These are phyloP conservation scores for Aspergillus spinulosporus DNA, from an alignment of 2,329 filamentous ascomycete genomes.

Conservation along the genomic window DNA sequence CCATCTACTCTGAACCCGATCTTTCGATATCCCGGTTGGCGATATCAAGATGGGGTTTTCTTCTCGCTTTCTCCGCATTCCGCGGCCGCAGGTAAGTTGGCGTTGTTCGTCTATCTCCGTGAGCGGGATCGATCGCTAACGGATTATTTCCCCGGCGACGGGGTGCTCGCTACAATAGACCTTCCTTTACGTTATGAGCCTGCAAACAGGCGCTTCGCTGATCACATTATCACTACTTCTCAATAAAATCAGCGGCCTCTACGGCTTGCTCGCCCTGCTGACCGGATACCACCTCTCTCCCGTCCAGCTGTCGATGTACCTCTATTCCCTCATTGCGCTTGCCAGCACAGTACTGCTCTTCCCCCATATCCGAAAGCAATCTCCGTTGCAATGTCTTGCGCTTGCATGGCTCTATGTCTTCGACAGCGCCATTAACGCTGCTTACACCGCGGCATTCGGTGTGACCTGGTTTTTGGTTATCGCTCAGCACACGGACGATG, in stretches of 20 bases:
- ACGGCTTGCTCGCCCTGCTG: slow-evolving; percentile 83
- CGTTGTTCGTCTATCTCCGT: background rate
- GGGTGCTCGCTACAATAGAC: slow-evolving; percentile 53
- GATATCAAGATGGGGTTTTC: slow-evolving; percentile 39
- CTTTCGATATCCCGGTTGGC: slow-evolving; percentile 19
- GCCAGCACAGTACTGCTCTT: slow-evolving; percentile 67
- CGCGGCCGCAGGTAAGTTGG: slow-evolving; percentile 49
- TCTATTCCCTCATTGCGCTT: slow-evolving; percentile 77
- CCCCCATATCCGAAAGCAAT: slow-evolving; percentile 76
- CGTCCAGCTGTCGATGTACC: slow-evolving; percentile 85
- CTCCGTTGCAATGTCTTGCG: slow-evolving; percentile 74
- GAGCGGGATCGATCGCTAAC: slow-evolving; percentile 16
- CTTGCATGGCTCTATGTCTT: slow-evolving; percentile 84
- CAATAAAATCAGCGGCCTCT: slow-evolving; percentile 90
- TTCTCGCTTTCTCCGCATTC: slow-evolving; percentile 50
- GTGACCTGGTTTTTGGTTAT: slow-evolving; percentile 83
- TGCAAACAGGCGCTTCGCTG: slow-evolving; percentile 82
- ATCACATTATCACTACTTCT: slow-evolving; percentile 80
- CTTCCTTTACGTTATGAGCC: slow-evolving; percentile 81
- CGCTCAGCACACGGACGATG: slow-evolving; percentile 57
- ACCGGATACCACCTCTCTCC: slow-evolving; percentile 81
- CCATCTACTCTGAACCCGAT: slow-evolving; percentile 11
- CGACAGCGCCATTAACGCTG: slow-evolving; percentile 77
- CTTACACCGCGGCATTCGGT: slow-evolving; percentile 80
- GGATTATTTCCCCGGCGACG: slow-evolving; percentile 16